Base-by-base conservation (phyloP, 352 stramenopile species). In the Pythium graminicola region DNA sequence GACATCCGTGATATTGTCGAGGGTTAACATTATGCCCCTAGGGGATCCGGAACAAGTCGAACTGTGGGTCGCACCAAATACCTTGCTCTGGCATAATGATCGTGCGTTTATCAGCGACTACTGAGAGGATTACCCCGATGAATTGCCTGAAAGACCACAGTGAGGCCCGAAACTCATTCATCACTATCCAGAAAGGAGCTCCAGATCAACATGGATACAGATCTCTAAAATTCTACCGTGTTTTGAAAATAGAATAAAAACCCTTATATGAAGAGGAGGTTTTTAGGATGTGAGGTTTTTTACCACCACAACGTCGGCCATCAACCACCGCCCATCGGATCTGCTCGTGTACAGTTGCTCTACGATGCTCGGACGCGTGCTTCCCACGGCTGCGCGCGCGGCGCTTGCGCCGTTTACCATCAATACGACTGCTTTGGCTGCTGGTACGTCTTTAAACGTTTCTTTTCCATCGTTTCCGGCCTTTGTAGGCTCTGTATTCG, bases 351-450 rank as follows among this genome's bases (percentile, higher is more conserved):
- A n/a, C n/a, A n/a, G 14, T 16, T 46, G 40, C 36, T 19, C 26
- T 4, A 46, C 48, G 38, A 68, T 68, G 60, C 60, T 68, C 22
- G 43, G 43, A 38, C 60, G 60, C 38, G 50, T 68, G 48, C 35
- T 67, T n/a, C 48, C 60, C 14, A 50, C 50, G 42, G 60, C 60
- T 20, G 47, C 60, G 49, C 60, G 60, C 50, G 54, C 60, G 43
- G 60, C 60, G 41, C 49, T 63, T 43, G 60, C 54, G 54, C 60
- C 60, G 9, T 44, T 44, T 24, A 47, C 59, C 4, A 38, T 41
- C 35, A 52, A 51, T 43, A 16, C 44, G 22, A 14, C 64, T 6
- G 49, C 33, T 27, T 24, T 57, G 40, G 20, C 53, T n/a, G 23
- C 36, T 41, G 47, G 59, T 59, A n/a, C n/a, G n/a, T n/a, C n/a